Base-by-base conservation (phyloP, 1,284 basidiomycete genomes). In the Amylostereum areolatum region DNA sequence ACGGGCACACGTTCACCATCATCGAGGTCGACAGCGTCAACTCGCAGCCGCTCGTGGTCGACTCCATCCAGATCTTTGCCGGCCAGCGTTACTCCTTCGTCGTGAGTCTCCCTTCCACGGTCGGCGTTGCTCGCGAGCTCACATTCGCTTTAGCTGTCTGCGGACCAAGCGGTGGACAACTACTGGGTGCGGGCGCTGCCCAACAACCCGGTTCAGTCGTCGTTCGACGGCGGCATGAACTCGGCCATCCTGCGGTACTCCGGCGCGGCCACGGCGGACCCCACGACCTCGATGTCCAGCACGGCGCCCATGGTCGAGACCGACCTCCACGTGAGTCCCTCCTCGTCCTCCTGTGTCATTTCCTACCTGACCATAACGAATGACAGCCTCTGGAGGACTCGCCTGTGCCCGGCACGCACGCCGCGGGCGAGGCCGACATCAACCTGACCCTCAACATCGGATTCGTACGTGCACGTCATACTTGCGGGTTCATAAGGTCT, bases 231-330 rank as follows among this genome's bases (percentile, higher is more conserved):
- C 41, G 41, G 41, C 25, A 4, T 27, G 9, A 43, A 43, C 47
- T 43, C 48, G 35, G 58, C 71, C 5, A 67, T 72, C 40, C 56
- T 74, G 33, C 62, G 68, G 28, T 73, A 73, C 52, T 47, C 41
- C 1, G 62, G 61, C 5, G 71, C 70, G 2, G 56, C 55, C 0
- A 18, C 47, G 3, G 49, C 11, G 4, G 65, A 69, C 8, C 72
- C 72, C 5, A 59, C 52, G 2, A 65, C 56, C 10, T 34, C 55
- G 24, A 43, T 32, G 35, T 45, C 54, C 35, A 31, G 10, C 9
- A 34, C 33, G n/a, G 10, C 27, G n/a, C 46, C 52, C 3, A 51
- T 67, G 10, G 49, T 56, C 41, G 66, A 66, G 53, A 51, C 57
- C 0, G 56, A 62, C 44, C 49, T 64, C 33, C 52, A 54, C 28